Base-by-base conservation (phyloP, 176 grass and related monocot species). In the Oryza longistaminata region DNA sequence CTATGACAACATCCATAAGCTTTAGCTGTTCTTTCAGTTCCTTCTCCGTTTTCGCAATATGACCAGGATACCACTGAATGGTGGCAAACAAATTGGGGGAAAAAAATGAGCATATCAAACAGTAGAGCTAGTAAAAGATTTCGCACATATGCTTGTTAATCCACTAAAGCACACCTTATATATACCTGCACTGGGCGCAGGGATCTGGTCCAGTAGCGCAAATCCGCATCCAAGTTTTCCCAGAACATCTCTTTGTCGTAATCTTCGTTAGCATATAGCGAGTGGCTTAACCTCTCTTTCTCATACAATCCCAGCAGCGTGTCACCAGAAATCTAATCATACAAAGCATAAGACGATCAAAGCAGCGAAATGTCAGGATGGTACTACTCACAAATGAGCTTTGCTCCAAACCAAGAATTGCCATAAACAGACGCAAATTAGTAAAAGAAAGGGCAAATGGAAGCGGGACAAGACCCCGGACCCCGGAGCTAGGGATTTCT, bases 31-130 rank as follows among this genome's bases (percentile, higher is more conserved):
- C 88, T 83, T 94, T 95, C n/a, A 98, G 66, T 73, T 96, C 93
- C 88, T 89, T 98, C 75, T 98, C 96, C 27, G 96, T 93, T 98
- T 98, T 98, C 64, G 90, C 96, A 88, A 98, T 98, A 79, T 98
- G 96, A 82, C 96, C 96, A 83, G 96, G 96, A 73, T 98, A 98
- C 96, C 96, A 98, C 96, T 98, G 74, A 74, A 81, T 92, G 50
- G 48, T 76, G 10, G 70, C 50, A 72, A 86, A 19, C 27, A 35
- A n/a, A 76, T 64, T 69, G 21, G 67, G 67, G 73, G 42, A 43
- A 43, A 16, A 71, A 53, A 65, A 50, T 27, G 21, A 83, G 50
- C 24, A 76, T 22, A 71, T 12, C 61, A n/a, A 24, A 6, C 12
- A 68, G 9, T 62, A 61, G 58, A 66, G 1, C 40, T 72, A 17